Conservation (phyloP, 2,329 filamentous ascomycete genomes). For the Sporothrix pseudoabietina region DNA sequence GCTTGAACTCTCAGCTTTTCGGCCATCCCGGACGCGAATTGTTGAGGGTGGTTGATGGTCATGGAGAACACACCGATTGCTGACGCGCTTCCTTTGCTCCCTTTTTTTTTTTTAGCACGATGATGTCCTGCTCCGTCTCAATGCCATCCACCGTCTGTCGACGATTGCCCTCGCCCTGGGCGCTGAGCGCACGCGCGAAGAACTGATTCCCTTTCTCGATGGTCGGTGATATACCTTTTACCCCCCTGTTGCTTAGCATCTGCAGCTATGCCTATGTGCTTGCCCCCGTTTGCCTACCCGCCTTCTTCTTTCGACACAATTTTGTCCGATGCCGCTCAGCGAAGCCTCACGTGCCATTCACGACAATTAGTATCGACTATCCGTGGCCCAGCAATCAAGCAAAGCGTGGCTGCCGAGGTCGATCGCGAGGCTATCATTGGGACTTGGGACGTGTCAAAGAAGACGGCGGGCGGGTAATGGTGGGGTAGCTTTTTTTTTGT, state of each 20-base stretch:
- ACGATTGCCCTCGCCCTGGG: conserved; percentile 97
- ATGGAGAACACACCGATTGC: conserved; percentile 6
- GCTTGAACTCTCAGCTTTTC: neutral
- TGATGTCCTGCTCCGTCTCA: conserved; percentile 95
- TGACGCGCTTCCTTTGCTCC: conserved; percentile 27
- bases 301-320: neutral
- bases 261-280: neutral
- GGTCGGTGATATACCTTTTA: conserved; percentile 61
- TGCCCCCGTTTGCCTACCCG: neutral
- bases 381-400: neutral
- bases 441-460: neutral
- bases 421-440: neutral
- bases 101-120: conserved; percentile 69
- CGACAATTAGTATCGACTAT: neutral
- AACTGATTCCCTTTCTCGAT: conserved; percentile 98
- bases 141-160: conserved; percentile 96
- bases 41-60: neutral
- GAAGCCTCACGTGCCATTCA: neutral
- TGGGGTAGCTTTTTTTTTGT: neutral
- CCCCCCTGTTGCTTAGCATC: conserved; percentile 7
- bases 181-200: conserved; percentile 93
- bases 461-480: neutral
- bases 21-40: neutral
- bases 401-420: neutral
- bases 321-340: neutral